Conservation (phyloP, 805 yeast species). For the Cyberlindnera euphorbiiphila region DNA sequence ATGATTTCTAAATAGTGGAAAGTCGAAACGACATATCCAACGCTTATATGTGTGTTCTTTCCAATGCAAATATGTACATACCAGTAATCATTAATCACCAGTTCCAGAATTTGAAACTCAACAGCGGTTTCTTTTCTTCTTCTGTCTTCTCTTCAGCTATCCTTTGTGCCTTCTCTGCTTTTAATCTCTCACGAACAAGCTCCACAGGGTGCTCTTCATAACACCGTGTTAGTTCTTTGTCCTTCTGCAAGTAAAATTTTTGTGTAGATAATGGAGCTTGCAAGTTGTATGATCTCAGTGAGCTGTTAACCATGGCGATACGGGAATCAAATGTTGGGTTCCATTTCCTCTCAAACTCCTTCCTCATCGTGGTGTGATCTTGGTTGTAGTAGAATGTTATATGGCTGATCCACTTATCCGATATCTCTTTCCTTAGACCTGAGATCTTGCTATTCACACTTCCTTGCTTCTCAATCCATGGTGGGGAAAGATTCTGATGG, state of each 20-base stretch:
- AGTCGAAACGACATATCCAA: too few species aligned
- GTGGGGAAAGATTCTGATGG: constrained; percentile 77
- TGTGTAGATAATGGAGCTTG: constrained; percentile 64
- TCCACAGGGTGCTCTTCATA: constrained; percentile 32
- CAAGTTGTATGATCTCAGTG: constrained; percentile 53
- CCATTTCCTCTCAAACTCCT: constrained; percentile 19
- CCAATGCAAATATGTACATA: too few species aligned
- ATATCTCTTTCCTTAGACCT: constrained; percentile 44
- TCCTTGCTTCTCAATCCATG: constrained; percentile 83
- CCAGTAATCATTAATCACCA: too few species aligned
- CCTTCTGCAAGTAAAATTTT: constrained; percentile 44
- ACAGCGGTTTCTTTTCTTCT: neutral
- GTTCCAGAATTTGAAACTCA: constrained; percentile 4
- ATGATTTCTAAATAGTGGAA: too few species aligned
- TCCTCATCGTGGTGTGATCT: constrained; percentile 14
- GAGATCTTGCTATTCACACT: constrained; percentile 46
- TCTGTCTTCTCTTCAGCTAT: neutral
- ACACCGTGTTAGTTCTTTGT: constrained; percentile 40
- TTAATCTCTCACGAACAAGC: constrained; percentile 6
- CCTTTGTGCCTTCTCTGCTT: neutral
- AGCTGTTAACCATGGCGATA: constrained; percentile 41
- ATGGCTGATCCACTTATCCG: constrained; percentile 35
- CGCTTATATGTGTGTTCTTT: too few species aligned
- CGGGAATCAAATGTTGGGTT: constrained; percentile 27
- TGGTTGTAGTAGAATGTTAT: constrained; percentile 9